Conservation (phyloP, 805 yeast species). For the Candida succiphila region DNA sequence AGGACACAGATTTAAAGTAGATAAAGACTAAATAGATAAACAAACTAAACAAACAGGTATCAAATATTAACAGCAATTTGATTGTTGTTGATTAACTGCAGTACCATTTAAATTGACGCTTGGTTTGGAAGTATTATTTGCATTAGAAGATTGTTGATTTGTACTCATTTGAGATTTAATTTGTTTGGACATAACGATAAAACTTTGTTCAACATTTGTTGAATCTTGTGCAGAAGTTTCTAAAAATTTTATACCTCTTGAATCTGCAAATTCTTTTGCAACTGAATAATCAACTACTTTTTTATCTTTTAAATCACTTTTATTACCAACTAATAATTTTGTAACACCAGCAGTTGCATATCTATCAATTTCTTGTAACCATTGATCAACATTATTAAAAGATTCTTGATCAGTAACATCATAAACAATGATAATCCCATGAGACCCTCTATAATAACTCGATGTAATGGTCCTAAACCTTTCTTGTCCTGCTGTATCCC, state of each 20-base stretch:
- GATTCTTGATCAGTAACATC: constrained; percentile 97
- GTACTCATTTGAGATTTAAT: constrained; percentile 91
- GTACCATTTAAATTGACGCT: constrained; percentile 70
- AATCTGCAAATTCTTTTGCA: constrained; percentile 96
- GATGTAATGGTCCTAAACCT: constrained; percentile 96
- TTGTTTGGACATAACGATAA: constrained; percentile 97
- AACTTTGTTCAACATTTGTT: constrained; percentile 96
- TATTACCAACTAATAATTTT: constrained; percentile 93
- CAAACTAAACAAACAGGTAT: background rate
- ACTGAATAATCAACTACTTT: constrained; percentile 92
- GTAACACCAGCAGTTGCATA: constrained; percentile 97
- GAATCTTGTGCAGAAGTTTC: constrained; percentile 95
- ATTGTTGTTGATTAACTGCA: constrained; percentile 32
- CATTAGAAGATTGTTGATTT: constrained; percentile 32
- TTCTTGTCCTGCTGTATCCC: constrained; percentile 99
- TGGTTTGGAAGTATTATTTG: constrained; percentile 35
- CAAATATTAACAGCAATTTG: constrained; percentile 36
- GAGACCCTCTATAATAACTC: constrained; percentile 96
- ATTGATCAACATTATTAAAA: constrained; percentile 92
- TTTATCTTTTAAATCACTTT: constrained; percentile 88
- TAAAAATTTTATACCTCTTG: constrained; percentile 86
- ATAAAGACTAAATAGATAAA: background rate
- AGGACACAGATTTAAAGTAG: too few relatives aligned
- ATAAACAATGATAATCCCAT: constrained; percentile 94
- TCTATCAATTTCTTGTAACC: constrained; percentile 98